A percentile compares a stretch with the other conserved stretches of the same genome.
Evolutionary conservation across 805 yeast species (phyloP).

Genomic region (Suhomyces tanzawaensis): DNA sequence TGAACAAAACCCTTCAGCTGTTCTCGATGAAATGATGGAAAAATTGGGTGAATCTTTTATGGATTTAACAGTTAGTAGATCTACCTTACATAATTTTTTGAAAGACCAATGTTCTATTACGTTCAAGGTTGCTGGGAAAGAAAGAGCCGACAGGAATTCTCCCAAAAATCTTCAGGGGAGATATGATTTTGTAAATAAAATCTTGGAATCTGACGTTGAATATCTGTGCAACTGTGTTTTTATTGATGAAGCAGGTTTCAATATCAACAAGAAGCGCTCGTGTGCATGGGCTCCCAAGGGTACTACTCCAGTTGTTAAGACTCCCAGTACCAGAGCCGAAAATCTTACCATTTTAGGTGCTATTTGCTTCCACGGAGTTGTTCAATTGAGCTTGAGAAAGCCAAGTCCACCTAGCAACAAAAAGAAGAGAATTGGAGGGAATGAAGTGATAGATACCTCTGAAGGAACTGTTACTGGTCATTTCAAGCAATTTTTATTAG

Average conservation of each 20-base stretch:
- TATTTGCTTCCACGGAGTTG: slow-evolving; percentile 2
- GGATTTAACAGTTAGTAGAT: neutral
- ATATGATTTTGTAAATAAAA: neutral
- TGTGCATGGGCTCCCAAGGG: slow-evolving; percentile 11
- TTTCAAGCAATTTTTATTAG: slow-evolving; percentile 11
- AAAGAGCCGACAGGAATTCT: neutral
- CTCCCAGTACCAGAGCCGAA: slow-evolving; percentile 7
- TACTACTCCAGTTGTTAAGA: slow-evolving; percentile 11
- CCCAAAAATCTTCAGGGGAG: neutral
- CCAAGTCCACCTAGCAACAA: slow-evolving; percentile 3
- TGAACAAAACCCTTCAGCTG: neutral
- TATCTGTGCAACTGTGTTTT: slow-evolving; percentile 5
- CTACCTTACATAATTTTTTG: neutral
- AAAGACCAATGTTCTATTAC: neutral
- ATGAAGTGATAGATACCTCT: slow-evolving; percentile 6
- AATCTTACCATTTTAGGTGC: slow-evolving; percentile 10
- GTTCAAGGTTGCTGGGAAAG: slow-evolving; percentile 1
- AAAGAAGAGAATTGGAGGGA: neutral
- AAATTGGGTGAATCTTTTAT: neutral
- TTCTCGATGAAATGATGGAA: neutral
- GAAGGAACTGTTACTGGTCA: slow-evolving; percentile 12
- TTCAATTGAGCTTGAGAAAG: neutral
- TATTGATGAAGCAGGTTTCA: slow-evolving; percentile 16
- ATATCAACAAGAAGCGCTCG: slow-evolving; percentile 8
- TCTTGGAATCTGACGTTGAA: neutral